These are phyloP conservation scores for Prunus armeniaca DNA, from an alignment of 306 rosid genomes.

Conservation along the genomic window DNA sequence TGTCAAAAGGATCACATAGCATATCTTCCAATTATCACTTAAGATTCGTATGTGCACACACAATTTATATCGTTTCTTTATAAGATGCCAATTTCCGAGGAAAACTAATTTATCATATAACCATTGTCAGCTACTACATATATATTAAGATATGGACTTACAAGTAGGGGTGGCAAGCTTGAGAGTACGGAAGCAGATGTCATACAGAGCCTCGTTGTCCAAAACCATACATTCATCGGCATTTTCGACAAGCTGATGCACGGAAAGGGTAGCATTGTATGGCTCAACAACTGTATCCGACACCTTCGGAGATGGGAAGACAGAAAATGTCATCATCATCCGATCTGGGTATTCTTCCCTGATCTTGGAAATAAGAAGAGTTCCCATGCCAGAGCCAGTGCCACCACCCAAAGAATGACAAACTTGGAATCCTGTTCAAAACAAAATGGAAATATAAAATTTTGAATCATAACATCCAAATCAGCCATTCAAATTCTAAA, in stretches of 20 bases:
- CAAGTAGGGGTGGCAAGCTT: constrained; percentile 79
- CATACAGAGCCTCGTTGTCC: constrained; percentile 87
- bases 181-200: constrained; percentile 84
- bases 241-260: constrained; percentile 87
- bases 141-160: constrained; percentile 23
- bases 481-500: background rate
- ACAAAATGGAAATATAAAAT: background rate
- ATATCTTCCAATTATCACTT: background rate
- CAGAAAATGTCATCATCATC: constrained; percentile 56
- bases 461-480: background rate
- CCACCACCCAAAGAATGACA: constrained; percentile 63
- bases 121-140: background rate
- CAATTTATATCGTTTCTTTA: constrained; percentile 1
- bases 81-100: background rate
- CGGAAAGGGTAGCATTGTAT: constrained; percentile 82
- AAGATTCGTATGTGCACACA: background rate
- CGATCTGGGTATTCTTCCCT: constrained; percentile 61
- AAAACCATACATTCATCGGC: constrained; percentile 89
- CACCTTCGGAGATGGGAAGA: constrained; percentile 86
- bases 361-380: constrained; percentile 55
- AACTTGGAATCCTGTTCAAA: constrained; percentile 43
- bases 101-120: background rate
- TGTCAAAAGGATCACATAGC: background rate
- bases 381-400: constrained; percentile 60
- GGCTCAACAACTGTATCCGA: constrained; percentile 94